These are phyloP conservation scores for Didymella arachidicola DNA, from an alignment of 2,329 filamentous ascomycete species.

Conservation along the genomic window DNA sequence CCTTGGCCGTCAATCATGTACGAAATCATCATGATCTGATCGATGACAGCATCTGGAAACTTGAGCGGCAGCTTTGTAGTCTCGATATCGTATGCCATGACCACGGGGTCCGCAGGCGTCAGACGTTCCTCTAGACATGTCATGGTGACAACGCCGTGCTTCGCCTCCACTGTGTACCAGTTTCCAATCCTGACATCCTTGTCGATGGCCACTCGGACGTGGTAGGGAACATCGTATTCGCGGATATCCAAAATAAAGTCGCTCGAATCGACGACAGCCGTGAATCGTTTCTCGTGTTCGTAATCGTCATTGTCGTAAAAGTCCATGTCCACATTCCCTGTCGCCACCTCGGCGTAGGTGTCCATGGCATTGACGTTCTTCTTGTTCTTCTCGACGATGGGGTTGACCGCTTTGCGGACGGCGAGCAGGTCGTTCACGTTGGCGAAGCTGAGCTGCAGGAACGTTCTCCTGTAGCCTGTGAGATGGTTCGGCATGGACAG, in stretches of 20 bases:
- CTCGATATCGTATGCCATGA: conserved; percentile 99
- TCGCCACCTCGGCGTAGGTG: conserved; percentile 94
- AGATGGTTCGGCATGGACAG: conserved; percentile 94
- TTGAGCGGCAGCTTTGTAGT: conserved; percentile 95
- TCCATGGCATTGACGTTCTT: conserved; percentile 97
- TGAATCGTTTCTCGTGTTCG: conserved; percentile 80
- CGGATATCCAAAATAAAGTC: conserved; percentile 98
- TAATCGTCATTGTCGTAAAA: conserved; percentile 87
- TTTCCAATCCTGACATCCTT: conserved; percentile 94
- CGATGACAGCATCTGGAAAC: conserved; percentile 91
- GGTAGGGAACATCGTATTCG: conserved; percentile 99
- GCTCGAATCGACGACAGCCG: conserved; percentile 84
- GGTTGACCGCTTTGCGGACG: conserved; percentile 84
- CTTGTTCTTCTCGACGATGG: conserved; percentile 94
- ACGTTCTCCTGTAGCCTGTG: conserved; percentile 86
- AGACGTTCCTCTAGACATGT: conserved; percentile 86
- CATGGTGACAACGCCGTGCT: conserved; percentile 86
- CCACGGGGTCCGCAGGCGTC: conserved; percentile 91
- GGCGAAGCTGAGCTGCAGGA: conserved; percentile 83
- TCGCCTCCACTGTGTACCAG: conserved; percentile 96
- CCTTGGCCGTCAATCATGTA: conserved; percentile 99
- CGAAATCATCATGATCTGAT: conserved; percentile 99
- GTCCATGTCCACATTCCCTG: conserved; percentile 83
- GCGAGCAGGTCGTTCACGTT: conserved; percentile 87
- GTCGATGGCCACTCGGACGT: conserved; percentile 98